phyloP scores from a whole-genome alignment of 345 rosid genomes.

The Brassica juncea region DNA sequence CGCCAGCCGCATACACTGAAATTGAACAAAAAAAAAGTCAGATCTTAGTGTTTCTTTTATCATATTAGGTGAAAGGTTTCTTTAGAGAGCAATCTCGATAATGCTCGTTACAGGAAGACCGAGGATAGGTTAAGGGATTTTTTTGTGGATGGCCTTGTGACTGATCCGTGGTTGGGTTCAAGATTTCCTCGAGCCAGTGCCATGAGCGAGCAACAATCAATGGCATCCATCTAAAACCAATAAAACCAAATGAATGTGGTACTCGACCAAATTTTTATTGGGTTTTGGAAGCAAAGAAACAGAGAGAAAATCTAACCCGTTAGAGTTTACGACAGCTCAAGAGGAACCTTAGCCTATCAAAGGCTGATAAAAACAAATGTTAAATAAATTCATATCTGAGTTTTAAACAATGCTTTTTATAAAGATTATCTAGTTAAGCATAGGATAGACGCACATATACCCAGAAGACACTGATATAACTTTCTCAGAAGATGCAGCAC shows the following conservation, averaged over 20 bases:
- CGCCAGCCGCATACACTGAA: background rate
- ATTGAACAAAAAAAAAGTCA: background rate
- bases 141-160: slow-evolving; percentile 1
- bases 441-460: too few species aligned
- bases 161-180: slow-evolving; percentile 48
- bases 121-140: slow-evolving; percentile 66
- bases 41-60: background rate
- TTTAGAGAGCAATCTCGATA: slow-evolving; percentile 73
- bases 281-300: background rate
- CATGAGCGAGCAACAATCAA: slow-evolving; percentile 80
- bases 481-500: too few species aligned
- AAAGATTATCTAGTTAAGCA: too few species aligned
- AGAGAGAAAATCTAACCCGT: background rate
- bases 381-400: too few species aligned
- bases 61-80: slow-evolving; percentile 4
- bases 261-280: background rate
- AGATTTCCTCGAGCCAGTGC: slow-evolving; percentile 85
- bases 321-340: too few species aligned
- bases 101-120: slow-evolving; percentile 93
- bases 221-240: slow-evolving; percentile 10
- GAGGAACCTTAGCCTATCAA: too few species aligned
- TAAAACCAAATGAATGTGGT: background rate
- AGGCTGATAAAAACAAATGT: too few species aligned
- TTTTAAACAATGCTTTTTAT: too few species aligned
- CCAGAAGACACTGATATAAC: too few species aligned